These are phyloP conservation scores for Glaciozyma antarctica DNA, from an alignment of 768 basidiomycete species.

Conservation along the genomic window DNA sequence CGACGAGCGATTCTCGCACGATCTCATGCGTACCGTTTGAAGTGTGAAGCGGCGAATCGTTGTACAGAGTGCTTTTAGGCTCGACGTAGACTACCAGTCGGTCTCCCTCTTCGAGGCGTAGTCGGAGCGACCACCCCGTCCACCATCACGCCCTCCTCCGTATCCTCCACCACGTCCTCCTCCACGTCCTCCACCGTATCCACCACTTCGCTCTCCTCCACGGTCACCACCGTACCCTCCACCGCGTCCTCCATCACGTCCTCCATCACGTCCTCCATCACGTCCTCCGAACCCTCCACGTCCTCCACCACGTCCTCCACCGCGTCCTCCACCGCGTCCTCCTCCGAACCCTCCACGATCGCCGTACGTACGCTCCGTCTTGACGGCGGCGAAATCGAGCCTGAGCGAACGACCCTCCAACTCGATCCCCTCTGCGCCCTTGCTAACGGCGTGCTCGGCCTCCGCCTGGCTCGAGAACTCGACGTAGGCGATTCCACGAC, in stretches of 20 bases:
- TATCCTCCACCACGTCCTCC: not conserved
- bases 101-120: too few species aligned
- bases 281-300: not conserved
- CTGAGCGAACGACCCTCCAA: conserved; percentile 16
- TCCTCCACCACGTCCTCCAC: not conserved
- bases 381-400: conserved; percentile 21
- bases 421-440: not conserved
- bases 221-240: not conserved
- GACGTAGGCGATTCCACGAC: conserved; percentile 93
- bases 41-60: too few species aligned
- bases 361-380: not conserved
- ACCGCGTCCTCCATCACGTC: not conserved
- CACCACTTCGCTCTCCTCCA: not conserved
- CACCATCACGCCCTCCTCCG: not conserved
- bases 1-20: too few species aligned
- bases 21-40: too few species aligned
- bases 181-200: not conserved
- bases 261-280: not conserved
- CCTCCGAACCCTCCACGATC: not conserved
- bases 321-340: not conserved
- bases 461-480: conserved; percentile 73
- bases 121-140: not conserved
- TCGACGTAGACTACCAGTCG: too few species aligned
- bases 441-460: conserved; percentile 66
- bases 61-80: too few species aligned